A percentile compares a stretch with the other conserved stretches of the same genome.
phyloP scores from a whole-genome alignment of 2,329 filamentous ascomycete genomes.

The Fusarium pininemorale region DNA sequence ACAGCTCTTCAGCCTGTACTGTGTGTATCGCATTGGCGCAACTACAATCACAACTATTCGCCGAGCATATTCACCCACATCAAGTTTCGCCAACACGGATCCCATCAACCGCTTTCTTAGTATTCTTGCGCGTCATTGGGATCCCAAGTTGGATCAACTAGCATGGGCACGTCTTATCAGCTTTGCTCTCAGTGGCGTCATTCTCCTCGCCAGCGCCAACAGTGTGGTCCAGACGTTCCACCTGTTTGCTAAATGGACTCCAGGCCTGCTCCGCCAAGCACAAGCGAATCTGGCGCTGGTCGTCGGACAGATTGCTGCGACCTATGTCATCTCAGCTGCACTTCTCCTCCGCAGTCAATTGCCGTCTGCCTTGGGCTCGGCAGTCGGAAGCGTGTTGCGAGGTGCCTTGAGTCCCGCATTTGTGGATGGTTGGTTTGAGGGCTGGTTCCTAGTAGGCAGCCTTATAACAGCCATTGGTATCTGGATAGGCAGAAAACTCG shows the following conservation, averaged over 20 bases:
- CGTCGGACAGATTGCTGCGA: slow-evolving; percentile 82
- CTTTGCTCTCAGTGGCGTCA: slow-evolving; percentile 83
- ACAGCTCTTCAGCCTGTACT: slow-evolving; percentile 81
- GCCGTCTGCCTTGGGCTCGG: slow-evolving; percentile 78
- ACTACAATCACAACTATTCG: slow-evolving; percentile 75
- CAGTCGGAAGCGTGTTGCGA: slow-evolving; percentile 79
- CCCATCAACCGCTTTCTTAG: slow-evolving; percentile 86
- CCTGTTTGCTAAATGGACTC: slow-evolving; percentile 79
- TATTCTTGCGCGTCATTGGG: slow-evolving; percentile 83
- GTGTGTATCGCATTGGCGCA: slow-evolving; percentile 81
- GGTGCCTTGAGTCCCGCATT: slow-evolving; percentile 72
- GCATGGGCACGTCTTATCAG: slow-evolving; percentile 88
- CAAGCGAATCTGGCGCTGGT: slow-evolving; percentile 82
- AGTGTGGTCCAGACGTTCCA: slow-evolving; percentile 87
- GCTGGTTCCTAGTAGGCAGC: slow-evolving; percentile 80
- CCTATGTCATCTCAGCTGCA: slow-evolving; percentile 84
- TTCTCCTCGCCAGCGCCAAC: slow-evolving; percentile 82
- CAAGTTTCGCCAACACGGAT: slow-evolving; percentile 74
- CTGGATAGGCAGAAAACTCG: slow-evolving; percentile 73
- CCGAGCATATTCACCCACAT: slow-evolving; percentile 54
- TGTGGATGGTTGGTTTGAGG: slow-evolving; percentile 83
- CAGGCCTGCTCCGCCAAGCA: slow-evolving; percentile 74
- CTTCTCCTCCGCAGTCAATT: slow-evolving; percentile 81
- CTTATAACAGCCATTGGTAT: slow-evolving; percentile 74
- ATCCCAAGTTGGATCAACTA: slow-evolving; percentile 81